Evolutionary conservation across 805 yeast species (phyloP), one percentile per base, ranked within the genome.

Genomic region (fission yeast (Schizosaccharomyces pombe)): DNA sequence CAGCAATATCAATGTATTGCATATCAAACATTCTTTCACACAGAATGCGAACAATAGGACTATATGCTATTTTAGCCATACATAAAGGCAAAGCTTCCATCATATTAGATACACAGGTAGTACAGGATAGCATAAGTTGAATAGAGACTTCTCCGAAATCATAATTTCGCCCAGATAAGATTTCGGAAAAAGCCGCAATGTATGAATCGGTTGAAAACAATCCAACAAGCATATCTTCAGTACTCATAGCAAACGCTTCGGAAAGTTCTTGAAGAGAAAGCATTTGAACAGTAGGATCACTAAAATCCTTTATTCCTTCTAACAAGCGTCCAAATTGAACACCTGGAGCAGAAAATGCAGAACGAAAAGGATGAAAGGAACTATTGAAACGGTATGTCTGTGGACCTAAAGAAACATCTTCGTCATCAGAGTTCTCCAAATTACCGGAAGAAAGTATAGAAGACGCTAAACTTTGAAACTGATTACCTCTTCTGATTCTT

Each of bases 1-100:
- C 98, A 0, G 95, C 94, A 55, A 89, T 70, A 63, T 89, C 98
- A 55, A 89, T 87, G 62, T 77, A 87, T 55, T 79, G 77, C 16
- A 89, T 80, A 58, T 85, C 93, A 56, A 75, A 62, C 37, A 91
- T 65, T 57, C 82, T 82, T 4, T 71, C 68, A 59, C 81, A 76
- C 28, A 91, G 69, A 0, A 76, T 77, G 47, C 77, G 79, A 5
- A 86, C 73, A 0, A 80, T 81, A 40, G 81, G 80, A 16, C 76
- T 76, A 22, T 73, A 69, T 2, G 85, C 79, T 2, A 85, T 79
- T 34, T 72, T 75, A 54, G 74, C 72, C 5, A 79, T 74, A 49
- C 78, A 75, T 51, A 80, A 80, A 14, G 77, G 77, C 59, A 80
- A 74, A 9, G 82, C 80, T 62, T 85, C 95, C 55, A 85, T 67